Conservation (phyloP, 2,329 filamentous ascomycete species). For the Diplodia mutila region DNA sequence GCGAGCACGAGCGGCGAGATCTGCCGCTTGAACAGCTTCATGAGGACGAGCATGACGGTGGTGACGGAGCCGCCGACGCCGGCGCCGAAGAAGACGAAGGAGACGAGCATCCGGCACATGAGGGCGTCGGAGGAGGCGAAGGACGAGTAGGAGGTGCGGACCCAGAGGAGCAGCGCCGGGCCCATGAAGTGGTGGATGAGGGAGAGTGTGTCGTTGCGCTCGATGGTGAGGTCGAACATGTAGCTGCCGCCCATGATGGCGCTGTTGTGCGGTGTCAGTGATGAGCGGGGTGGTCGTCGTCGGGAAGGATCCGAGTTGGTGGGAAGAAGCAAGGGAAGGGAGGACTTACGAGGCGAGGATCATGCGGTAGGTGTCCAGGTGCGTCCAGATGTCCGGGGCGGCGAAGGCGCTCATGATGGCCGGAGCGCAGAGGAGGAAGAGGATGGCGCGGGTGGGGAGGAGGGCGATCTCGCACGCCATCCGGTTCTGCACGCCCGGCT, state of each 20-base stretch:
- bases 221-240: conserved; percentile 16
- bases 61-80: conserved; percentile 8
- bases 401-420: conserved; percentile 11
- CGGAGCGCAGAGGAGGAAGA: background rate
- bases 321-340: too few species aligned
- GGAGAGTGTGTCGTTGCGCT: background rate
- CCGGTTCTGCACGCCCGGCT: background rate
- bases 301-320: too few species aligned
- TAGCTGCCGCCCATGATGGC: conserved; percentile 11
- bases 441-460: background rate
- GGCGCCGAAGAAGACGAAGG: conserved; percentile 6
- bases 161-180: background rate
- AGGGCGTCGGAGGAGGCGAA: background rate
- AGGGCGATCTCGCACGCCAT: conserved; percentile 12
- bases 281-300: too few species aligned
- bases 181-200: conserved; percentile 13
- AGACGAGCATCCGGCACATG: conserved; percentile 5
- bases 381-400: background rate
- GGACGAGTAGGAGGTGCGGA: background rate
- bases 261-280: background rate
- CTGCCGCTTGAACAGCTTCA: conserved; percentile 3
- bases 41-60: conserved; percentile 11
- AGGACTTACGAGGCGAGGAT: background rate
- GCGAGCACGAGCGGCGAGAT: background rate
- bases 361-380: conserved; percentile 8